Evolutionary conservation across 768 basidiomycete species (phyloP), one percentile per base, ranked within the genome.

Genomic region (Leccinum olivaceopallidum): DNA sequence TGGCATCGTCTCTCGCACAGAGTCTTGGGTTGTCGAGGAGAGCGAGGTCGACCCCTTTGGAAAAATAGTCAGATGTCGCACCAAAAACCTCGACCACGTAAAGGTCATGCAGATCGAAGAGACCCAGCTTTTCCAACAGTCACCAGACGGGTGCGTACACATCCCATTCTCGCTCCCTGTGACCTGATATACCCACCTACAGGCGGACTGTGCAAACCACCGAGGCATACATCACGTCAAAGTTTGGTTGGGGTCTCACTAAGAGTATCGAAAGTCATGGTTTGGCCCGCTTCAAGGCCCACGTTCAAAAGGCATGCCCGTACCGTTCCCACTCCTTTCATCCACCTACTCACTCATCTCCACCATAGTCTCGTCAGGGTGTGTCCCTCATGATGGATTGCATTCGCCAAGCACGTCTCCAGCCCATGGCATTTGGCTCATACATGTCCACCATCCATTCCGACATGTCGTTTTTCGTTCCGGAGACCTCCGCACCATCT

Each of bases 71-170:
- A 80, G 81, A 61, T 94, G 91, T 67, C 80, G 81, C 61, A 96
- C 95, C 18, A 88, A 85, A 74, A 98, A 98, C 73, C 79, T 98
- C 58, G 94, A 96, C 73, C 92, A 95, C 75, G 88, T 93, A 70
- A 96, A 95, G 77, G 84, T 96, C 55, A 89, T 98, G 92, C 87
- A 92, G 69, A 89, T 96, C 36, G 86, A 93, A 63, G 95, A 98
- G 75, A 85, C 84, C 6, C 87, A 91, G 22, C 79, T 82, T 56
- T 84, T 96, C 65, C 79, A 81, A 39, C 90, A 90, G 64, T 80
- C 83, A 34, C 74, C 79, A 2, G 86, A 89, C 64, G 89, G 90
- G 94, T 94, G 61, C 53, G 84, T 75, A 39, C 22, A 5, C 44
- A 5, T 20, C 56, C 53, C 34, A 53, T n/a, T 53, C n/a, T 55